These are phyloP conservation scores for Wickerhamiella parazyma DNA, from an alignment of 805 yeast genomes.

Conservation along the genomic window DNA sequence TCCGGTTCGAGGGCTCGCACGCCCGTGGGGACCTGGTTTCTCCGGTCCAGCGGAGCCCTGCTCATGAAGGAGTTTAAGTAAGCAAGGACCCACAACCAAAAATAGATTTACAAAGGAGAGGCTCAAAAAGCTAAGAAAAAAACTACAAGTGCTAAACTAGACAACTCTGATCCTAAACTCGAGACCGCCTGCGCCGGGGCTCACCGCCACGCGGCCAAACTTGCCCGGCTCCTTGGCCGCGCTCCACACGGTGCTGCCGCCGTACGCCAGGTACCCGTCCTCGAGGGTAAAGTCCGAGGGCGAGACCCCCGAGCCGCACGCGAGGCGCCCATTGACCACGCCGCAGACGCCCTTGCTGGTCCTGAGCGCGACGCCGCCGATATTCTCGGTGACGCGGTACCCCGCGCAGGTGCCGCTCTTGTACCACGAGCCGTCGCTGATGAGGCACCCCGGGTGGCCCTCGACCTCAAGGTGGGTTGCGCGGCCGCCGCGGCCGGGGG, in stretches of 20 bases:
- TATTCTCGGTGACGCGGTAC: slow-evolving; percentile 42
- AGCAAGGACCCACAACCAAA: not conserved
- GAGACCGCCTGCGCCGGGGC: slow-evolving; percentile 32
- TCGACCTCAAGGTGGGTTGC: slow-evolving; percentile 30
- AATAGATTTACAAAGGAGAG: not conserved
- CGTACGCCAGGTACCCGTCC: slow-evolving; percentile 39
- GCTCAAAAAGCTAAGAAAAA: not conserved
- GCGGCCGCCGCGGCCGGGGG: slow-evolving; percentile 1
- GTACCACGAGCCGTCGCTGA: slow-evolving; percentile 79
- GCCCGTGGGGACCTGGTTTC: slow-evolving; percentile 8
- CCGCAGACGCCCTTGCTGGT: slow-evolving; percentile 67
- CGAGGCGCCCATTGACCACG: slow-evolving; percentile 23
- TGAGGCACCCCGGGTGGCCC: slow-evolving; percentile 58
- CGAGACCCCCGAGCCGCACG: slow-evolving; percentile 26
- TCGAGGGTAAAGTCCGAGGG: slow-evolving; percentile 47
- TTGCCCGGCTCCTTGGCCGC: slow-evolving; percentile 34
- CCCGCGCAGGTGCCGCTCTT: slow-evolving; percentile 73
- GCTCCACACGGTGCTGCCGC: slow-evolving; percentile 52
- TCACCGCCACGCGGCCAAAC: slow-evolving; percentile 35
- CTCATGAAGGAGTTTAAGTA: slow-evolving; percentile 2
- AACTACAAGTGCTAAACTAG: not conserved
- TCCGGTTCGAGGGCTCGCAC: slow-evolving; percentile 1
- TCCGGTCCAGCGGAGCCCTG: slow-evolving; percentile 8
- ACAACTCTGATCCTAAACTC: slow-evolving; percentile 28
- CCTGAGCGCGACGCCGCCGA: slow-evolving; percentile 59